Evolutionary conservation across 768 basidiomycete species (phyloP), one percentile per base, ranked within the genome.

Genomic region (Mycena metata): DNA sequence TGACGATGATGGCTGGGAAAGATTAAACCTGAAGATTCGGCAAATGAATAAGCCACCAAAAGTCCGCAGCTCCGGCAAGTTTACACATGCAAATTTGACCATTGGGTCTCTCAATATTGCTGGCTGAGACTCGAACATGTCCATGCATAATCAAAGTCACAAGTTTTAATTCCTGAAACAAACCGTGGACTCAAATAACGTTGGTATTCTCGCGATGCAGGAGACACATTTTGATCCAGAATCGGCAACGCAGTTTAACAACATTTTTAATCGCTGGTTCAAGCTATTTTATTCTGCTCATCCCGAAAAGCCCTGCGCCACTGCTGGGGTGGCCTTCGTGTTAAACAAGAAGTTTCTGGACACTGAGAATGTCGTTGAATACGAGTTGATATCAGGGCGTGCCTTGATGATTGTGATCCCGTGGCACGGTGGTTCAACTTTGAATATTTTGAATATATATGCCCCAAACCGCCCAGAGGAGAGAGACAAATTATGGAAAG

Each of bases 91-190:
- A 2, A 58, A 36, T 11, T 5, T 73, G 0, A 52, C 47, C 21
- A 15, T 67, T 3, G 58, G 57, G 0, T 64, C 67, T 3, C 60
- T 66, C n/a, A n/a, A n/a, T n/a, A n/a, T n/a, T n/a, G n/a, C n/a
- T n/a, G n/a, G n/a, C n/a, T n/a, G n/a, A n/a, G 15, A 75, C 72
- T 35, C 62, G 70, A n/a, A 66, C 45, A 23, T 26, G 13, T 51
- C 35, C 11, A 64, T 55, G n/a, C 6, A 2, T 17, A 23, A 41
- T 11, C 7, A 5, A 2, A 19, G 36, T 19, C 19, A 70, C 50
- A 76, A 77, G 64, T 77, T 75, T 70, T 3, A 21, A 8, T 30
- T 26, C 3, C 41, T 77, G 4, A 63, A 71, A 21, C 49, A 55
- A 17, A 46, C 66, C 0, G 47, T 77, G 17, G 21, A 50, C 15